phyloP scores from a whole-genome alignment of 202 grass and related monocot species.

The Hordeum pubiflorum region DNA sequence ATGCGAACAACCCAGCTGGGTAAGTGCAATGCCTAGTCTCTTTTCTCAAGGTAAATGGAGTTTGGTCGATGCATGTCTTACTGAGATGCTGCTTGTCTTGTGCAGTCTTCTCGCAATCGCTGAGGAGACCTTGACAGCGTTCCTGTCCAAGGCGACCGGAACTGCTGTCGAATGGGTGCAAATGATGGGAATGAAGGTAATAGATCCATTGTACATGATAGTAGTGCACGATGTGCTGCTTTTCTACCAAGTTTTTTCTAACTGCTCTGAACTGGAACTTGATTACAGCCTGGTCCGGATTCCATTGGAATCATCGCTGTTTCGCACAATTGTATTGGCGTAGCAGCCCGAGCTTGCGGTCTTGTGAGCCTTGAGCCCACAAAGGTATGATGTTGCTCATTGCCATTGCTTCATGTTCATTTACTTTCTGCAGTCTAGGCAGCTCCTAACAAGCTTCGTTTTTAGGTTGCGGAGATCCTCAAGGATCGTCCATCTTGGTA shows the following conservation, averaged over 20 bases:
- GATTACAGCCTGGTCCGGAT: conserved; percentile 97
- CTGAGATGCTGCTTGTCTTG: background rate
- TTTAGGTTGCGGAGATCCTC: conserved; percentile 94
- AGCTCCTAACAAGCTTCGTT: conserved; percentile 12
- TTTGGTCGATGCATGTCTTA: background rate
- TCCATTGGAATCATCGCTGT: conserved; percentile 99
- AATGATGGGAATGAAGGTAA: conserved; percentile 99
- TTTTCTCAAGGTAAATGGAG: background rate
- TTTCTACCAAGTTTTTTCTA: background rate
- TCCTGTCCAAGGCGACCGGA: conserved; percentile 96
- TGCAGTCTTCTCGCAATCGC: conserved; percentile 90
- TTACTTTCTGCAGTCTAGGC: background rate
- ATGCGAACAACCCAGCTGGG: conserved; percentile 98
- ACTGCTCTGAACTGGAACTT: background rate
- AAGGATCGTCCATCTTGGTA: conserved; percentile 92
- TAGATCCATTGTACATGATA: background rate
- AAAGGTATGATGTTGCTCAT: conserved; percentile 46
- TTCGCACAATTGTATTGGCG: conserved; percentile 98
- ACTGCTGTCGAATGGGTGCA: conserved; percentile 99
- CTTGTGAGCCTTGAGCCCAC: conserved; percentile 99
- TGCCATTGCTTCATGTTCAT: background rate
- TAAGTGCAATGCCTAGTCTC: conserved; percentile 21
- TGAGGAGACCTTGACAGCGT: conserved; percentile 97
- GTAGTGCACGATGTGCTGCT: background rate
- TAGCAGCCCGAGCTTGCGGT: conserved; percentile 95